A percentile compares a stretch with the other conserved stretches of the same genome.
These are phyloP conservation scores for Fraxinus velutina DNA, from an alignment of 305 asterid species.

Conservation along the genomic window DNA sequence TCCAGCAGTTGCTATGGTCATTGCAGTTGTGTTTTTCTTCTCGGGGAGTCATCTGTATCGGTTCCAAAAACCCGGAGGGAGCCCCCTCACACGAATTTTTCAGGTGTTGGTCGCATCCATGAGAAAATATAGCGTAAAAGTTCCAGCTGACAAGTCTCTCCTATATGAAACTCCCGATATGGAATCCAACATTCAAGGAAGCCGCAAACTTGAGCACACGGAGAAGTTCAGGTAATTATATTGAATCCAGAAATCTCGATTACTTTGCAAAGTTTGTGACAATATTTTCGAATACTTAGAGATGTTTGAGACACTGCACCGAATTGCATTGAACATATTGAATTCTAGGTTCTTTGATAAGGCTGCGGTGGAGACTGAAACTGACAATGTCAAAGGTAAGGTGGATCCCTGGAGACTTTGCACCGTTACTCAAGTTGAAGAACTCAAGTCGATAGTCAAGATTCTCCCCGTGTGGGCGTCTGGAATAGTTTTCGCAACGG, in stretches of 20 bases:
- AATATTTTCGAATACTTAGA: neutral
- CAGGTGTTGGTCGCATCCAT: constrained; percentile 24
- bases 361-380: constrained; percentile 39
- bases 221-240: constrained; percentile 24
- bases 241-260: neutral
- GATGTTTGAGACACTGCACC: neutral
- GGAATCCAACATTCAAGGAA: constrained; percentile 33
- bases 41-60: constrained; percentile 27
- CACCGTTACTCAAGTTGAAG: constrained; percentile 47
- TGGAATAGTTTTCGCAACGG: constrained; percentile 32
- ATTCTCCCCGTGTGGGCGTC: constrained; percentile 36
- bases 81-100: constrained; percentile 19
- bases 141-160: constrained; percentile 15
- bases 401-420: constrained; percentile 36
- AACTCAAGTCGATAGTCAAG: constrained; percentile 33
- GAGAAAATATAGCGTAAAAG: constrained; percentile 19
- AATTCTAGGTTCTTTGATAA: constrained; percentile 38
- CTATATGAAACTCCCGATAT: constrained; percentile 33
- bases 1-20: constrained; percentile 40
- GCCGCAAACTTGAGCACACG: constrained; percentile 32
- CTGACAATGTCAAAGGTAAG: constrained; percentile 19
- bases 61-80: constrained; percentile 24
- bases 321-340: neutral
- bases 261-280: too few relatives aligned
- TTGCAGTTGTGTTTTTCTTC: constrained; percentile 36